phyloP scores from a whole-genome alignment of 2,329 filamentous ascomycete species.

The Aschersonia sp. region DNA sequence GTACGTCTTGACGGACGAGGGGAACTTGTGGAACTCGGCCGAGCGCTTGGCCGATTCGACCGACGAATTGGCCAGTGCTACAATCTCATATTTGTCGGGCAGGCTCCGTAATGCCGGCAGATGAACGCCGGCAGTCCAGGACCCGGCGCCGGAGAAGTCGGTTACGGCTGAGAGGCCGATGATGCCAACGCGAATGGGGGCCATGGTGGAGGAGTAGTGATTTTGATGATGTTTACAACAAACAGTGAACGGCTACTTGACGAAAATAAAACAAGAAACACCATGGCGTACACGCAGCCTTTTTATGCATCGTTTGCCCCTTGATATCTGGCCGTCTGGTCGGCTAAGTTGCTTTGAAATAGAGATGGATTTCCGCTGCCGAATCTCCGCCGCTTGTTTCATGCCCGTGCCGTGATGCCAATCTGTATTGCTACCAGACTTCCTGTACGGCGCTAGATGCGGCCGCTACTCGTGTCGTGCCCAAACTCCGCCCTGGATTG shows the following conservation, averaged over 20 bases:
- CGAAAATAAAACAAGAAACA: background rate
- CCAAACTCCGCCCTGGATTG: background rate
- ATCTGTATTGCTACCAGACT: background rate
- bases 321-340: no score
- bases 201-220: background rate
- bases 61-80: slow-evolving; percentile 33
- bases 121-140: slow-evolving; percentile 37
- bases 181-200: background rate
- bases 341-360: no score
- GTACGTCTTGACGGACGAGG: slow-evolving; percentile 24
- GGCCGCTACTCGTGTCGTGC: background rate
- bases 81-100: slow-evolving; percentile 25
- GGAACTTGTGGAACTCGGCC: slow-evolving; percentile 24
- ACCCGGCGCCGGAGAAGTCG: slow-evolving; percentile 1
- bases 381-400: no score
- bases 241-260: background rate
- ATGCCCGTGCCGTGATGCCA: background rate
- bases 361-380: no score
- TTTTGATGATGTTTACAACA: background rate
- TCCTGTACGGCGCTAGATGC: background rate
- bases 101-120: slow-evolving; percentile 27
- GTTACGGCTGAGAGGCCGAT: background rate
- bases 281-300: background rate
- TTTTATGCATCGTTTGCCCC: no score
- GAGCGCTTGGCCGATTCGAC: slow-evolving; percentile 24